Evolutionary conservation across 495 filamentous ascomycete species (phyloP).

Genomic region (Penicillium egyptiacum): DNA sequence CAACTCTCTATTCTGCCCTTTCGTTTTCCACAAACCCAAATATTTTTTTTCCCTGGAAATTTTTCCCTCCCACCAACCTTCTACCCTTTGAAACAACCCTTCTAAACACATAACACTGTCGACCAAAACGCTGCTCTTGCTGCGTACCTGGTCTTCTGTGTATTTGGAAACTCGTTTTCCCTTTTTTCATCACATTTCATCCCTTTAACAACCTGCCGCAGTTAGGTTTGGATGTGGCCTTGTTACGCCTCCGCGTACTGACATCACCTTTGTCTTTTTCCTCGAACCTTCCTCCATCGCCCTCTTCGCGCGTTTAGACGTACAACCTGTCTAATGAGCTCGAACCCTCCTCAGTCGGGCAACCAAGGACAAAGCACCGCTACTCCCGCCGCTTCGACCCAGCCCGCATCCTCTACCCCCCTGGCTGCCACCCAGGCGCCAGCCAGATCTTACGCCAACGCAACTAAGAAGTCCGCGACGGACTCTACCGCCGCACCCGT

Average conservation of each 20-base stretch:
- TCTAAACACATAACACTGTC: constrained; percentile 11
- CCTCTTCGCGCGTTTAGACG: constrained; percentile 33
- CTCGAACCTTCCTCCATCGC: constrained; percentile 11
- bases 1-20: constrained; percentile 2
- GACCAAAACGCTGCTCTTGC: constrained; percentile 31
- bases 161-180: constrained; percentile 16
- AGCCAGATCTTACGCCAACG: constrained; percentile 64
- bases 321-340: constrained; percentile 53
- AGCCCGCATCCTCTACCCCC: constrained; percentile 53
- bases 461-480: constrained; percentile 81
- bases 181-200: constrained; percentile 30
- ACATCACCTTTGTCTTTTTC: constrained; percentile 31
- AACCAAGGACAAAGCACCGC: constrained; percentile 54
- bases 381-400: constrained; percentile 39
- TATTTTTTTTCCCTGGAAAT: constrained; percentile 28
- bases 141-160: constrained; percentile 30
- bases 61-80: constrained; percentile 13
- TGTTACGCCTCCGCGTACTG: constrained; percentile 33
- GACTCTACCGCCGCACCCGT: constrained; percentile 61
- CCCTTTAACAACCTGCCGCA: constrained; percentile 21
- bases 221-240: constrained; percentile 39
- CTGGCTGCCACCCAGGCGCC: constrained; percentile 54
- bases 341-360: constrained; percentile 51
- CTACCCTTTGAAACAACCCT: constrained; percentile 9
- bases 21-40: constrained; percentile 18